Base-by-base conservation (phyloP, 371 early-diverging fungal species). In the Mucor mucedo region DNA sequence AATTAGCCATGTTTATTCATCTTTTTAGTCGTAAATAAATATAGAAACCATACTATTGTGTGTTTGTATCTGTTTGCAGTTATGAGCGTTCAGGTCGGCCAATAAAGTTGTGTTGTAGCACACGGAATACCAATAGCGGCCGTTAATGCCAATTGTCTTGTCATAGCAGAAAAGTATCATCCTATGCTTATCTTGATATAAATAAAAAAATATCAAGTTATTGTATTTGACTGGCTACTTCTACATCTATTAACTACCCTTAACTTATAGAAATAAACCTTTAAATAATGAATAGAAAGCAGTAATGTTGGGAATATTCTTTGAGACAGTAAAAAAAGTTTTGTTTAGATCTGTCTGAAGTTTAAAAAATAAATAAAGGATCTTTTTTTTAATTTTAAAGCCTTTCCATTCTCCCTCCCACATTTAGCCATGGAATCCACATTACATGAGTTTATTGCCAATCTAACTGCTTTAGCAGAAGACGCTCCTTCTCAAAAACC, bases 1-100 rank as follows among this genome's bases (percentile, higher is more conserved):
- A 56, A 13, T 42, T 56, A 29, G 40, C 56, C 28, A 42, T 56
- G 56, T 56, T 50, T 50, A 50, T 50, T 30, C 50, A 50, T 50
- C 29, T 50, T 21, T 21, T 50, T 30, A 50, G 30, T 5, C 16
- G 21, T 50, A 50, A 50, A 50, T 28, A 50, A 50, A 47, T 27
- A n/a, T 14, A 5, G 42, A 21, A 21, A 47, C 5, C n/a, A 21
- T 47, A 21, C 27, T 27, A 9, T 47, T 21, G 27, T n/a, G 3
- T 47, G 48, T 21, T 21, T 21, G 21, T 21, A 21, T 21, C 21
- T 21, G 21, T 21, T 21, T 21, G 21, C 21, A 21, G 21, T 21
- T 21, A 21, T 21, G 21, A 21, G 21, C 21, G 21, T 21, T 21
- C 21, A 21, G 21, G 21, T 21, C 21, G 21, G 21, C 21, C 21